Base-by-base conservation (phyloP, 345 rosid genomes). In the Reutealis trisperma region DNA sequence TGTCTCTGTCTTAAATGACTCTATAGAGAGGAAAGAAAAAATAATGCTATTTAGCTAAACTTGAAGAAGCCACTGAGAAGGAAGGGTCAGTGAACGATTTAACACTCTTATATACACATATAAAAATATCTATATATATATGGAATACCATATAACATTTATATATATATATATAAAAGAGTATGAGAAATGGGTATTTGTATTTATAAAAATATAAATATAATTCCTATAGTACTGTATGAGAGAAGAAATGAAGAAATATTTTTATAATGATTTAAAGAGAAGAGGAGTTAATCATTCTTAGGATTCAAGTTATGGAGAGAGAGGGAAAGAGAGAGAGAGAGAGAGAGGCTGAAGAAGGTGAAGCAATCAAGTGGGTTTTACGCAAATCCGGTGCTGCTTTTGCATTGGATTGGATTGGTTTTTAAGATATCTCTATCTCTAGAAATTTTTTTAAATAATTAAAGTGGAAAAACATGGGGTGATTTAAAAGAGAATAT, bases 321-420 rank as follows among this genome's bases (percentile, higher is more conserved):
- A 79, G 85, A 81, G 79, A 81, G 69, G 25, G 77, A 74, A 64
- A 52, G 62, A 34, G 68, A 42, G 73, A 30, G 22, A 13, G 44
- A 70, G 71, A 80, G 75, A 73, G 68, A 27, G 81, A 79, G 71
- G 70, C 22, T 44, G 84, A 76, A 79, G 87, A 78, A 77, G 87
- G 91, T 85, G 90, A 87, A 81, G 84, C 88, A 83, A 88, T 85
- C 82, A 85, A 84, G 91, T 90, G 84, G 88, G 71, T 63, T 84
- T 86, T 87, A 90, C 89, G 90, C 92, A 79, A 90, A 88, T 86
- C 77, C 71, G 88, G 85, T 81, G 80, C 80, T 84, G 80, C 88
- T 86, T 86, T 89, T 86, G 73, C 82, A 72, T 80, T 55, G 78
- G 60, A 75, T 60, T 87, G 85, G 89, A 89, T 89, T 87, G 88